A percentile compares a stretch with the other conserved stretches of the same genome.
phyloP scores from a whole-genome alignment of 768 basidiomycete genomes.

The Mycena albidolilacea region DNA sequence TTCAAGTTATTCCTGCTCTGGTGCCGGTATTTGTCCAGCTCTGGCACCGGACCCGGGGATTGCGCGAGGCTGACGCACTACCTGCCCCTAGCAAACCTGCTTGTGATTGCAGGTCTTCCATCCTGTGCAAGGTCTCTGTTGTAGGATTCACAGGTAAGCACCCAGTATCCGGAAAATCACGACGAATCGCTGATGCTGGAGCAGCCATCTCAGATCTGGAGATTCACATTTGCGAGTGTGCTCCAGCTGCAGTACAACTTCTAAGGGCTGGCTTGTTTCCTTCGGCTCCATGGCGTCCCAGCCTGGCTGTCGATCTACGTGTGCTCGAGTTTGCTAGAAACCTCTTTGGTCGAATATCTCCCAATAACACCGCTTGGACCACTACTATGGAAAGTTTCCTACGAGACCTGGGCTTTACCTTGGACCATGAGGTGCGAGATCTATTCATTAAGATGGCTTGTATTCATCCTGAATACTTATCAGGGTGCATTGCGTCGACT shows the following conservation, averaged over 20 bases:
- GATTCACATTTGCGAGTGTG: background rate
- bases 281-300: constrained; percentile 39
- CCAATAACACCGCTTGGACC: constrained; percentile 42
- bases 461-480: too few species aligned
- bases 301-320: background rate
- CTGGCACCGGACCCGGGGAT: background rate
- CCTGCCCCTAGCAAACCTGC: background rate
- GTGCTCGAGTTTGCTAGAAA: constrained; percentile 41
- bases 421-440: constrained; percentile 3
- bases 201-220: background rate
- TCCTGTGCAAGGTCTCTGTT: background rate
- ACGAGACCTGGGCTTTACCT: background rate
- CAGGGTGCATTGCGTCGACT: background rate
- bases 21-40: background rate
- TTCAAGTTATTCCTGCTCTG: background rate
- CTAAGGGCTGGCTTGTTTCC: constrained; percentile 45
- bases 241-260: constrained; percentile 38
- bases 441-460: too few species aligned
- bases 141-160: constrained; percentile 3
- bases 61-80: background rate
- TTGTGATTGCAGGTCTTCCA: background rate
- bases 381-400: constrained; percentile 34
- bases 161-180: background rate
- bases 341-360: constrained; percentile 38
- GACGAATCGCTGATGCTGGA: background rate